phyloP scores from a whole-genome alignment of 441 rosid species.

The Sinapis alba region DNA sequence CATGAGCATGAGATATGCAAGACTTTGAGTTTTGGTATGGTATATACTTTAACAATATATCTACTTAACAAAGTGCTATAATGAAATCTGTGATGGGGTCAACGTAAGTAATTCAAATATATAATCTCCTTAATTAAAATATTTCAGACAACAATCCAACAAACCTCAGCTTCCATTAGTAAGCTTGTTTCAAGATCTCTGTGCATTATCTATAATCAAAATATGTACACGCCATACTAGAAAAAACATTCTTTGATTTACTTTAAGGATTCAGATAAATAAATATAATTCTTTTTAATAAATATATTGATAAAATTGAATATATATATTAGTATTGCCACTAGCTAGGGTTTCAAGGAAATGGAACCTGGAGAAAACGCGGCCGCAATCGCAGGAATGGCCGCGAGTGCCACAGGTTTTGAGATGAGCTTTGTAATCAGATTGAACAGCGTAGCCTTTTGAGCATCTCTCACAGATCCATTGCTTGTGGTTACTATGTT shows the following conservation, averaged over 20 bases:
- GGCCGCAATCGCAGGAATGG: constrained; percentile 89
- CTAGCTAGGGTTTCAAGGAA: constrained; percentile 23
- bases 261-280: constrained; percentile 33
- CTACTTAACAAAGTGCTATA: constrained; percentile 28
- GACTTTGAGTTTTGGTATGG: constrained; percentile 30
- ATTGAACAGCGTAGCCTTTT: constrained; percentile 85
- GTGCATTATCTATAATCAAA: constrained; percentile 19
- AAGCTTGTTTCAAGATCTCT: constrained; percentile 26
- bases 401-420: constrained; percentile 88
- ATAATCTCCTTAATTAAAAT: constrained; percentile 22
- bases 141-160: constrained; percentile 25
- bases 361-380: constrained; percentile 78
- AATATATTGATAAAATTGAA: not conserved
- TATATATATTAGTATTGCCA: not conserved
- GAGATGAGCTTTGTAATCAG: constrained; percentile 88
- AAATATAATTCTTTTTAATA: not conserved
- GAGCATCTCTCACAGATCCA: constrained; percentile 85
- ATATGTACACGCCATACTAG: constrained; percentile 41
- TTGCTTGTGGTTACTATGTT: constrained; percentile 76
- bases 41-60: constrained; percentile 23
- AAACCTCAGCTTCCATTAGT: constrained; percentile 29
- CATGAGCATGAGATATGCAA: constrained; percentile 24
- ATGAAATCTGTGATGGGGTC: constrained; percentile 35
- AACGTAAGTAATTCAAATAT: constrained; percentile 33
- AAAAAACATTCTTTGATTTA: constrained; percentile 41